Evolutionary conservation across 2,329 filamentous ascomycete species (phyloP).

Genomic region (Bisporella sp.): DNA sequence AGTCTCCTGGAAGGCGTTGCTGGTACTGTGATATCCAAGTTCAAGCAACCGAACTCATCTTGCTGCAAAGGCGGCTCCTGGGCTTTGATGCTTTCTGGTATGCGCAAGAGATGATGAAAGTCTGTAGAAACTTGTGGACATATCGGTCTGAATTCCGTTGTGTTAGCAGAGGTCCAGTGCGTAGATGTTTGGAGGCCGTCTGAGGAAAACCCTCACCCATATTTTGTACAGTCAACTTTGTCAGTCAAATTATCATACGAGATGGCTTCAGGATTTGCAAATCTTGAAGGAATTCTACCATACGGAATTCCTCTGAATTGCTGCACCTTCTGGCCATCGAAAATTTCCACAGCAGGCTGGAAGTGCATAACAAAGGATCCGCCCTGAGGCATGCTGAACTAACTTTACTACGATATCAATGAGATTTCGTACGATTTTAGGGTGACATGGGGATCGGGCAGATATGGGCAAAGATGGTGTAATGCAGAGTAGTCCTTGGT

Average conservation of each 20-base stretch:
- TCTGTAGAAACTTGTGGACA: background rate
- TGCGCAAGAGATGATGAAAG: background rate
- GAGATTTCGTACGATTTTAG: too few relatives aligned
- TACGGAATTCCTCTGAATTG: background rate
- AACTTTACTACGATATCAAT: too few relatives aligned
- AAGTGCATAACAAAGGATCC: conserved; percentile 9
- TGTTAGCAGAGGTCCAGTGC: background rate
- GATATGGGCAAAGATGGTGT: too few relatives aligned
- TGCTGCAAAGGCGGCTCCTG: background rate
- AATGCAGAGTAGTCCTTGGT: too few relatives aligned
- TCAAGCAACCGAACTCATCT: background rate
- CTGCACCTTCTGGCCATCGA: background rate
- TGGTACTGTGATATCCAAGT: background rate
- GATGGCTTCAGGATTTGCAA: conserved; percentile 13
- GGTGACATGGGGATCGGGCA: too few relatives aligned
- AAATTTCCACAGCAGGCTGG: background rate
- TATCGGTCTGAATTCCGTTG: background rate
- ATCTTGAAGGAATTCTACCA: background rate
- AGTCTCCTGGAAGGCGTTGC: background rate
- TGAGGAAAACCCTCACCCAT: background rate
- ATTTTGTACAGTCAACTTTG: background rate
- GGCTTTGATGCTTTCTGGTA: background rate
- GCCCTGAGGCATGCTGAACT: background rate
- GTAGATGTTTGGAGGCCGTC: too few relatives aligned
- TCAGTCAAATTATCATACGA: background rate